Evolutionary conservation across 495 filamentous ascomycete genomes (phyloP).

Genomic region (Bacidia gigantensis): DNA sequence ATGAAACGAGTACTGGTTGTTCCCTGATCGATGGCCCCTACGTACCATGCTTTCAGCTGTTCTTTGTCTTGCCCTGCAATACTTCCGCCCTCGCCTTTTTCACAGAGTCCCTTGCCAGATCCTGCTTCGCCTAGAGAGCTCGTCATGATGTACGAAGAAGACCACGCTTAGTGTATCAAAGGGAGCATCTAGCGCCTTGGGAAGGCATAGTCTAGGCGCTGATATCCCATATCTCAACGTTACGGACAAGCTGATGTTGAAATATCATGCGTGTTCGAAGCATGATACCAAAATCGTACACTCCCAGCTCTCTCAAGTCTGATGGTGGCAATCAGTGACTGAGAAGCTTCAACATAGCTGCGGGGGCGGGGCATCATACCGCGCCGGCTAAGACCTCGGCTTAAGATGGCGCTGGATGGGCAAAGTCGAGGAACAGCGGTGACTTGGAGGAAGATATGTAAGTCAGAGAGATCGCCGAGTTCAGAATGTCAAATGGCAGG

Average conservation of each 20-base stretch:
- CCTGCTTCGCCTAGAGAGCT: neutral
- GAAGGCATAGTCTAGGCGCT: too few relatives aligned
- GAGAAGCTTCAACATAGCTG: neutral
- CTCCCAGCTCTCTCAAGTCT: too few relatives aligned
- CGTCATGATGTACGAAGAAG: neutral
- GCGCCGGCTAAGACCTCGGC: neutral
- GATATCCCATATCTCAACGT: too few relatives aligned
- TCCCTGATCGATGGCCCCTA: conserved; percentile 77
- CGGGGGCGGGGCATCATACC: neutral
- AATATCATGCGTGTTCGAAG: too few relatives aligned
- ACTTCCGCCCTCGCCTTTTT: neutral
- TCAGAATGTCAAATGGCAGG: too few relatives aligned
- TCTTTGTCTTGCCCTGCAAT: neutral
- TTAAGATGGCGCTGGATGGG: neutral
- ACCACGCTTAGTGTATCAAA: too few relatives aligned
- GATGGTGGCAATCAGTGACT: neutral
- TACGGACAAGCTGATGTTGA: too few relatives aligned
- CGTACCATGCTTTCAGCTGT: conserved; percentile 28
- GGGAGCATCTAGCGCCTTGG: neutral
- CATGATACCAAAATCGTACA: too few relatives aligned
- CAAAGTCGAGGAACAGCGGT: too few relatives aligned
- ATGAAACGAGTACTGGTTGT: conserved; percentile 89
- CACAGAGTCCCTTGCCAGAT: neutral
- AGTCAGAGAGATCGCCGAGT: too few relatives aligned
- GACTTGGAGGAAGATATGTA: too few relatives aligned